These are phyloP conservation scores for Dictyostelium citrinum DNA, from an alignment of 78 protist genomes.

Conservation along the genomic window DNA sequence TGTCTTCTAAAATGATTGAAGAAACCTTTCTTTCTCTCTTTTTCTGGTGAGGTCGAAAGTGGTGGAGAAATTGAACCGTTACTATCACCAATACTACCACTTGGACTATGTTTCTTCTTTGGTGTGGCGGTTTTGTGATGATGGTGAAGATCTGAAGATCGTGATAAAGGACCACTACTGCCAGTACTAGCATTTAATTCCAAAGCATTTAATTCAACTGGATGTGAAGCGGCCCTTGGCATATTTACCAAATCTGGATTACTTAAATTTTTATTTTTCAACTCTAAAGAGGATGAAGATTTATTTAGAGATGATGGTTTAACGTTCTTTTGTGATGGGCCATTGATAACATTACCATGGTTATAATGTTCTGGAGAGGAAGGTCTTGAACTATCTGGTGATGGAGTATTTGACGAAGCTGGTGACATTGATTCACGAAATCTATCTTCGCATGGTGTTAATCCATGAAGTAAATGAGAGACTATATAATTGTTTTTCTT, in stretches of 20 bases:
- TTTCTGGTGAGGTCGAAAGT: slow-evolving; percentile 24
- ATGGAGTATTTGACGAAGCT: not conserved
- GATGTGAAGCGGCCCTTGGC: slow-evolving; percentile 65
- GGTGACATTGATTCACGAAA: not conserved
- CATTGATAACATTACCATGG: not conserved
- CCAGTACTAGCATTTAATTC: not conserved
- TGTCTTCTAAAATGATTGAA: slow-evolving; percentile 67
- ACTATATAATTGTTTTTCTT: slow-evolving; percentile 32
- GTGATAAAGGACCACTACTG: not conserved
- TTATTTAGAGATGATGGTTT: not conserved
- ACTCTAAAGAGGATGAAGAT: not conserved
- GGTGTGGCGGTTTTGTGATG: not conserved
- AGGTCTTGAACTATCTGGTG: slow-evolving; percentile 3
- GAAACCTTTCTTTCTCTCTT: slow-evolving; percentile 26
- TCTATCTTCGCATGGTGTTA: slow-evolving; percentile 49
- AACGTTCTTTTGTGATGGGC: not conserved
- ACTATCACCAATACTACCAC: too few relatives aligned
- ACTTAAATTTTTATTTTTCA: not conserved
- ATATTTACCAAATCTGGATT: not conserved
- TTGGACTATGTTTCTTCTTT: not conserved
- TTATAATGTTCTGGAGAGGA: not conserved
- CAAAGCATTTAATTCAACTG: slow-evolving; percentile 4
- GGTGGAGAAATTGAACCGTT: not conserved
- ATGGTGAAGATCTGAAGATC: not conserved
- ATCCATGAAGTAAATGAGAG: not conserved